Percentiles rank a stretch among this genome's conserved stretches.
Conservation (phyloP, 768 basidiomycete genomes). For the Polyporus arcularius region DNA sequence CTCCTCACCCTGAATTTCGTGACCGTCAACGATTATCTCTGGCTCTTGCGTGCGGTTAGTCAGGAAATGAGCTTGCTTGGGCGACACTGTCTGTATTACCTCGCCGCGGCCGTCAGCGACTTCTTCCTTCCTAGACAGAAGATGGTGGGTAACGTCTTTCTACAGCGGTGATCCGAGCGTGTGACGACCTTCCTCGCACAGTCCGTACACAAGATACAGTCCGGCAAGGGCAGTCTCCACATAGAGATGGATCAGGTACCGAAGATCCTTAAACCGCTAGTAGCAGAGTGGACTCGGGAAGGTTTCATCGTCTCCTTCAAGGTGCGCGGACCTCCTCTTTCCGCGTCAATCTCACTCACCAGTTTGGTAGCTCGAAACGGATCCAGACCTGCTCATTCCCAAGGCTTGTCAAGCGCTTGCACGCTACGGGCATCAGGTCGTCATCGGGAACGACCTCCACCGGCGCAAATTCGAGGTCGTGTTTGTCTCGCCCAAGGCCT, state of each 20-base stretch:
- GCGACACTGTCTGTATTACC: conserved; percentile 85
- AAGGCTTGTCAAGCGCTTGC: conserved; percentile 88
- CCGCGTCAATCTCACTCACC: neutral
- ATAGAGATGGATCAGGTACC: conserved; percentile 99
- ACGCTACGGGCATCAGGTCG: conserved; percentile 95
- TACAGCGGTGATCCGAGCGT: too few species aligned
- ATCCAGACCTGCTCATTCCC: conserved; percentile 77
- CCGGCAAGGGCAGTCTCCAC: conserved; percentile 87
- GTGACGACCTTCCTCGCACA: conserved; percentile 30
- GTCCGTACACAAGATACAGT: conserved; percentile 99
- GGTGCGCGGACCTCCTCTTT: conserved; percentile 42
- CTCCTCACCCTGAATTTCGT: conserved; percentile 88
- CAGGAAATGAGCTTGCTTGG: conserved; percentile 73
- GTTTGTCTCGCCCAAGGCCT: conserved; percentile 64
- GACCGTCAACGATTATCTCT: conserved; percentile 95
- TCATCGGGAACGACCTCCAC: conserved; percentile 95
- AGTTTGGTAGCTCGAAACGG: conserved; percentile 83
- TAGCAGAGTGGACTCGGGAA: conserved; percentile 89
- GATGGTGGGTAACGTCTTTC: conserved; percentile 58
- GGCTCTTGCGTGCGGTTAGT: conserved; percentile 81
- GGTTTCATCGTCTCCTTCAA: conserved; percentile 98
- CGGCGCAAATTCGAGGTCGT: conserved; percentile 90
- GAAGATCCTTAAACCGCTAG: conserved; percentile 90
- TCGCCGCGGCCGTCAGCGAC: conserved; percentile 97
- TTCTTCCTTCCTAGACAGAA: conserved; percentile 93